Evolutionary conservation across 139 green algal species (phyloP), one percentile per base, ranked within the genome.

Genomic region (Tetradesmus obliquus): DNA sequence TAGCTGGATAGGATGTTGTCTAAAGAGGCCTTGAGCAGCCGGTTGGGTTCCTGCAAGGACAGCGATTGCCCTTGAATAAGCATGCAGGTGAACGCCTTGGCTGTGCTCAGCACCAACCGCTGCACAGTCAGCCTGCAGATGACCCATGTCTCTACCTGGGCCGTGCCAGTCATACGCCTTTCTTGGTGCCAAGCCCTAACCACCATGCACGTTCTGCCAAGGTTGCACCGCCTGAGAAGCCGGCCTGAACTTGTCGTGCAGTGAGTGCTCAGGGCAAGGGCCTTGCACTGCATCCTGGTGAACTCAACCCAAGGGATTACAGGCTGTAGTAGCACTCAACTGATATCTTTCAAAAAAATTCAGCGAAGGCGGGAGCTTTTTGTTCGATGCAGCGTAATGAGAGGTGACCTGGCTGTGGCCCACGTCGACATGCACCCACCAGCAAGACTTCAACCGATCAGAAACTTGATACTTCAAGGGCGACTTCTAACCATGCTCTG

Each of bases 1-100:
- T 91, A 87, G 57, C 76, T 69, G 10, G 24, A 53, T 6, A 91
- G 79, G 20, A 91, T 91, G 6, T 6, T 79, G n/a, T 91, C 88
- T 22, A 91, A 17, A 3, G 88, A 86, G 2, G 88, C 55, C 58
- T 87, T 79, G 3, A 91, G 76, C 55, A 91, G 1, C 5, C 79
- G 15, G 22, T 71, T 91, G 3, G 88, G 88, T 24, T 66, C 88
- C 88, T 91, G 88, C 83, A 72, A 6, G 20, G 24, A 82, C 1
- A 82, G 76, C 66, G 3, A n/a, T 53, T 45, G 32, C 32, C 3
- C 6, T 2, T 55, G 76, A 1, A 12, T 62, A 6, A 85, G 51
- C 80, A 85, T 58, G 51, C 74, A 81, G 51, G 6, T 19, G 74
- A 4, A 82, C 13, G n/a, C 20, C 53, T 74, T 54, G 3, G 3